Evolutionary conservation across 345 rosid genomes (phyloP).

Genomic region (Lenwebbia sp.): DNA sequence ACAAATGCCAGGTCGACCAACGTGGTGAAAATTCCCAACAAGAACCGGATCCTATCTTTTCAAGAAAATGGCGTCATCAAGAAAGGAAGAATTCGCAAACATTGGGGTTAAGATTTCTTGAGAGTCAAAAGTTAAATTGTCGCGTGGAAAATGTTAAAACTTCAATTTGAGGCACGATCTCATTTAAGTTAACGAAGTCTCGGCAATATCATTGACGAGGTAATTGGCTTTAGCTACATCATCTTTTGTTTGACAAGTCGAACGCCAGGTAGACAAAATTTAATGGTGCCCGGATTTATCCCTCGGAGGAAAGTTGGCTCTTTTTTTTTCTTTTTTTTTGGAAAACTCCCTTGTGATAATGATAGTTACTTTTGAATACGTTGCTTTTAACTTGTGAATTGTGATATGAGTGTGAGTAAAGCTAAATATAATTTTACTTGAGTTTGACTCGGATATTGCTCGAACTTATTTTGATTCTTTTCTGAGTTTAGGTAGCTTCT

Average conservation of each 20-base stretch:
- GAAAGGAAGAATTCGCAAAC: neutral
- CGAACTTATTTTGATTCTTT: neutral
- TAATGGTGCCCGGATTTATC: neutral
- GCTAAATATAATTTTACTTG: neutral
- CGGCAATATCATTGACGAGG: neutral
- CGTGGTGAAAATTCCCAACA: neutral
- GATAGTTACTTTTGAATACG: neutral
- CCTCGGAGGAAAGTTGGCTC: neutral
- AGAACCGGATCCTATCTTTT: no score
- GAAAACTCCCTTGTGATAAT: neutral
- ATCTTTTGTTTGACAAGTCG: neutral
- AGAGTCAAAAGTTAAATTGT: neutral
- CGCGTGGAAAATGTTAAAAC: neutral
- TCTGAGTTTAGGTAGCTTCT: neutral
- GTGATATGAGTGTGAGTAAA: neutral
- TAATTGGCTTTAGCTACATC: rapidly evolving
- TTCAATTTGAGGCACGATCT: neutral
- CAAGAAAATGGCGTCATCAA: no score
- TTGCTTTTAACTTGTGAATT: neutral
- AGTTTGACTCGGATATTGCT: neutral
- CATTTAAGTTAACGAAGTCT: no score
- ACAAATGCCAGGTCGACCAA: neutral
- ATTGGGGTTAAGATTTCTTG: neutral
- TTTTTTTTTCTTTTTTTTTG: neutral
- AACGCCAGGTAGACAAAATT: rapidly evolving